Evolutionary conservation across 148 eudicot species (phyloP).

Genomic region (Camellia japonica): DNA sequence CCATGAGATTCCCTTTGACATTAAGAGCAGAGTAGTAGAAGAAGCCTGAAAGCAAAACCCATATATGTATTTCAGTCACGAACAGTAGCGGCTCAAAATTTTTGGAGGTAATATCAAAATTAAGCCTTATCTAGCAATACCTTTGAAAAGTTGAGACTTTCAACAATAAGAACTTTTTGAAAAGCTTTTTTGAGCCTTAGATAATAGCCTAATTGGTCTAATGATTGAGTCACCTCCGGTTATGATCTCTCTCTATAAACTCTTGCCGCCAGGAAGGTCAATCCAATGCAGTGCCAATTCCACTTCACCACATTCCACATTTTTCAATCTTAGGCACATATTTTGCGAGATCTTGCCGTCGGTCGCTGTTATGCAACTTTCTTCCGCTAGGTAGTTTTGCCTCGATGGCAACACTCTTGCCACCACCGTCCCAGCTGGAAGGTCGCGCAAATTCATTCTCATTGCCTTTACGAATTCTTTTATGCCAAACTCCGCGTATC

Average conservation of each 20-base stretch:
- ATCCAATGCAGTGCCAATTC: constrained; percentile 42
- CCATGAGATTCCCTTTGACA: background rate
- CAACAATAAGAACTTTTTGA: too few species aligned
- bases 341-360: constrained; percentile 31
- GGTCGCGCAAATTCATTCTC: constrained; percentile 15
- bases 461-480: constrained; percentile 27
- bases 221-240: too few species aligned
- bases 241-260: constrained; percentile 12
- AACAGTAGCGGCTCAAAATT: background rate
- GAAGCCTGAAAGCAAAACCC: background rate
- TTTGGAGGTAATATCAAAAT: background rate
- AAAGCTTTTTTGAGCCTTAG: too few species aligned
- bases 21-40: too few species aligned
- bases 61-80: background rate
- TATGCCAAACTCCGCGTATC: constrained; percentile 37
- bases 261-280: constrained; percentile 34
- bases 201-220: too few species aligned
- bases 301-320: constrained; percentile 50
- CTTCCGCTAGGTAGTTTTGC: constrained; percentile 35
- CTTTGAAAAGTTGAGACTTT: too few species aligned
- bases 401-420: constrained; percentile 28
- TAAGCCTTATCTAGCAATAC: too few species aligned
- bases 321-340: constrained; percentile 32
- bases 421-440: constrained; percentile 31
- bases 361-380: constrained; percentile 25